A percentile compares a stretch with the other conserved stretches of the same genome.
phyloP scores from a whole-genome alignment of 2,329 filamentous ascomycete species.

The Madurella mycetomatis region DNA sequence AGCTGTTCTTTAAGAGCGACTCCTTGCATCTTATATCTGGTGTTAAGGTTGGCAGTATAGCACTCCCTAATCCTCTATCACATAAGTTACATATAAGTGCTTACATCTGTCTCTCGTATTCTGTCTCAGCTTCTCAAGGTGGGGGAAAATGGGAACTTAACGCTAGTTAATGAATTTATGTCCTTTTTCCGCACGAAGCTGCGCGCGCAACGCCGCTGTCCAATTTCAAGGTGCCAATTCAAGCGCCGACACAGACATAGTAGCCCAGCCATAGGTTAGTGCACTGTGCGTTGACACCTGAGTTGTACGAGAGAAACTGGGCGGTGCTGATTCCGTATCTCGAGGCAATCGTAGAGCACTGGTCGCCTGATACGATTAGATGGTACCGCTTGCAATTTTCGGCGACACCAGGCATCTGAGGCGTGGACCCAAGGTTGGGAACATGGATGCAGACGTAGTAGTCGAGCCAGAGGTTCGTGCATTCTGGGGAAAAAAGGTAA shows the following conservation, averaged over 20 bases:
- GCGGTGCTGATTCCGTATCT: not conserved
- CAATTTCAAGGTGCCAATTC: too few species aligned
- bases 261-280: slow-evolving; percentile 8
- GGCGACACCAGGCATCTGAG: slow-evolving; percentile 5
- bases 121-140: too few species aligned
- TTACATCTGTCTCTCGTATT: too few species aligned
- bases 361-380: slow-evolving; percentile 6
- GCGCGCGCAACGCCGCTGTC: too few species aligned
- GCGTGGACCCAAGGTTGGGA: not conserved
- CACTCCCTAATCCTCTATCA: too few species aligned
- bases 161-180: too few species aligned
- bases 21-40: too few species aligned
- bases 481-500: not conserved
- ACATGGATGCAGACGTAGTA: slow-evolving; percentile 1
- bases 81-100: too few species aligned
- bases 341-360: not conserved
- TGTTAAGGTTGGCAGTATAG: too few species aligned
- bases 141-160: too few species aligned
- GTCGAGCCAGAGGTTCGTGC: slow-evolving; percentile 5
- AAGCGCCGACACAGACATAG: slow-evolving; percentile 1
- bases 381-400: slow-evolving; percentile 5
- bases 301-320: slow-evolving; percentile 5
- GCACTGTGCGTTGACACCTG: slow-evolving; percentile 3
- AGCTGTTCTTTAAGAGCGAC: too few species aligned
- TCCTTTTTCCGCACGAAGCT: too few species aligned